These are phyloP conservation scores for Podaxis pistillaris DNA, from an alignment of 768 basidiomycete species.

Conservation along the genomic window DNA sequence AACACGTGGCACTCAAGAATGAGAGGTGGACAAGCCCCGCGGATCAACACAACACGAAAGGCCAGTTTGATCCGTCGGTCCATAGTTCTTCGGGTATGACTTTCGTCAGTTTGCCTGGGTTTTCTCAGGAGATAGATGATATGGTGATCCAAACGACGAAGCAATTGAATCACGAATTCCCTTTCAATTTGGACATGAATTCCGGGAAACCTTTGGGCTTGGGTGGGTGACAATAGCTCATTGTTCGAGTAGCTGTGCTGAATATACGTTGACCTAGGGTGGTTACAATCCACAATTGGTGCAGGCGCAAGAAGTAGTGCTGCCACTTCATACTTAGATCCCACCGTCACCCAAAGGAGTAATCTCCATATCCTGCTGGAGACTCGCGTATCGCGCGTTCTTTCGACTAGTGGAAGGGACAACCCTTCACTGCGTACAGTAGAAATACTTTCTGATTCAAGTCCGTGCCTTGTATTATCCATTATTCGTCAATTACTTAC, in stretches of 20 bases:
- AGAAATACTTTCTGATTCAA: constrained; percentile 12
- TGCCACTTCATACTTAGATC: constrained; percentile 23
- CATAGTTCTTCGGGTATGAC: constrained; percentile 29
- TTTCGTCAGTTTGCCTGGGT: constrained; percentile 27
- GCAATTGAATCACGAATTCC: constrained; percentile 34
- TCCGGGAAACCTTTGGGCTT: constrained; percentile 40
- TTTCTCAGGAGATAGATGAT: constrained; percentile 25
- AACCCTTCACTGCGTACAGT: constrained; percentile 7
- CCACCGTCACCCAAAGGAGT: constrained; percentile 19
- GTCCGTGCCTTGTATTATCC: background rate
- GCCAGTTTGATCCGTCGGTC: constrained; percentile 31
- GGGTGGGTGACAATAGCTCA: constrained; percentile 24
- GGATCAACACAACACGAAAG: constrained; percentile 29
- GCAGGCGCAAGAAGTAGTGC: constrained; percentile 24
- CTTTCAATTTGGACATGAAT: constrained; percentile 41
- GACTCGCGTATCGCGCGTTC: constrained; percentile 24
- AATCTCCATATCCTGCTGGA: constrained; percentile 31
- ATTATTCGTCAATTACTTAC: background rate
- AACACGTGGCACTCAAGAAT: constrained; percentile 18
- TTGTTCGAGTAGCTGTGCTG: constrained; percentile 10
- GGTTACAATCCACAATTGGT: constrained; percentile 24
- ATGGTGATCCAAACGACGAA: constrained; percentile 32
- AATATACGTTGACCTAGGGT: constrained; percentile 17
- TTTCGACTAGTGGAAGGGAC: background rate
- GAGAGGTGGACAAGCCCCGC: constrained; percentile 28